Evolutionary conservation across 495 filamentous ascomycete species (phyloP).

Genomic region (Neurospora africana): DNA sequence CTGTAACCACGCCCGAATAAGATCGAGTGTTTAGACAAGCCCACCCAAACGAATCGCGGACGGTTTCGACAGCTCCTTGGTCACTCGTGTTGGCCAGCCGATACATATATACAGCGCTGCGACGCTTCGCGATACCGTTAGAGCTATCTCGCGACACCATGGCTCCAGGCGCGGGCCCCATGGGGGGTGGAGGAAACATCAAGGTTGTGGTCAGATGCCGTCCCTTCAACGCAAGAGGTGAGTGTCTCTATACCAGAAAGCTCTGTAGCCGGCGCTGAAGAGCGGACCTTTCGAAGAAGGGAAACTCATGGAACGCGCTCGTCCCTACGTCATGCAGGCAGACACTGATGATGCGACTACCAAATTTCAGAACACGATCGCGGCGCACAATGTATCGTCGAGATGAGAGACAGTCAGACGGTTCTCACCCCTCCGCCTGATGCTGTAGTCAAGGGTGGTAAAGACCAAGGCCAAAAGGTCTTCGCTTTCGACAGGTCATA

Average conservation of each 20-base stretch:
- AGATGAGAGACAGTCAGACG: conserved; percentile 90
- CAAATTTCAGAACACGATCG: conserved; percentile 64
- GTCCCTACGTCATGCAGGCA: not conserved
- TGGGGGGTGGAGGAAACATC: conserved; percentile 79
- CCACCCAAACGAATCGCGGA: not conserved
- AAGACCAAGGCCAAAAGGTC: conserved; percentile 64
- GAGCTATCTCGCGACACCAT: conserved; percentile 31
- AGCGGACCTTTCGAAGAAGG: not conserved
- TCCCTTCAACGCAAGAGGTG: conserved; percentile 90
- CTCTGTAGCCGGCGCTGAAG: not conserved
- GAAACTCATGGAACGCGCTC: not conserved
- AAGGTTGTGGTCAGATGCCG: conserved; percentile 97
- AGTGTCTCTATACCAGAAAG: conserved; percentile 21
- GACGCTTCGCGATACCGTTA: not conserved
- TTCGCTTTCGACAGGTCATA: conserved; percentile 97
- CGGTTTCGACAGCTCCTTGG: not conserved
- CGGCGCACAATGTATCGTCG: conserved; percentile 92
- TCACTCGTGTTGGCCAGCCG: not conserved
- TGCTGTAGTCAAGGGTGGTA: conserved; percentile 45
- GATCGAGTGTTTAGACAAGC: not conserved
- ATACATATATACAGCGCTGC: not conserved
- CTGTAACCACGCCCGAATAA: not conserved
- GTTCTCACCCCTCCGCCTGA: conserved; percentile 69
- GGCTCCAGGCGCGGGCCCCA: conserved; percentile 47
- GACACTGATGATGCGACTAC: conserved; percentile 7